Evolutionary conservation across 352 stramenopile genomes (phyloP), one percentile per base, ranked within the genome.

Genomic region (Phytopythium helicoides): DNA sequence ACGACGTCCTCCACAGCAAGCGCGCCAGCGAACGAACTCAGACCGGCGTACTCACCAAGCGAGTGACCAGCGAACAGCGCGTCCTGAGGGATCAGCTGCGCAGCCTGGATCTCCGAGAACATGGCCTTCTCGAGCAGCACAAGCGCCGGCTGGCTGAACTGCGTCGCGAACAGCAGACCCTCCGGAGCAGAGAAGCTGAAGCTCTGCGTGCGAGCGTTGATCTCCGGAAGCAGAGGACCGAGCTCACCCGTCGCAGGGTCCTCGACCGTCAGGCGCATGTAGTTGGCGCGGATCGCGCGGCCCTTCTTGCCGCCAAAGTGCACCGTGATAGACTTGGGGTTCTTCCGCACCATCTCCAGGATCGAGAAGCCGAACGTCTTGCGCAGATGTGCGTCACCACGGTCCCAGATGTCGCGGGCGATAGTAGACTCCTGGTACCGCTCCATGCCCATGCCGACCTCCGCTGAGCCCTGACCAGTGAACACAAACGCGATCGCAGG

Each of bases 381-480:
- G 31, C 62, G 65, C 26, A 96, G 58, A 50, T 95, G 81, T 31
- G 41, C 35, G 42, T 96, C 82, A 47, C 85, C 87, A 49, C 70
- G 69, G 57, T 96, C 70, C 87, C 87, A 96, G 41, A 94, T 76
- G 5, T 87, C 75, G 26, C 83, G 82, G 18, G 84, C 85, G 21
- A 88, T 61, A 0, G 61, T 33, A 6, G 81, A 93, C 34, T 81
- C 69, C 49, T 82, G 66, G 58, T 95, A 95, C 2, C 78, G 80
- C n/a, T 94, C 81, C 87, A 96, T 96, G 33, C 87, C 87, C 85
- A 96, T 94, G 18, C 84, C 84, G 4, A 91, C 71, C 14, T 80
- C 68, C 25, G 84, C 83, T 19, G 82, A 95, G 11, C 87, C 87
- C 47, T 96, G 87, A 7, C 86, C 87, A 19, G 86, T 96, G 51